Conservation (phyloP, 305 asterid species). For the Fraxinus sp. region DNA sequence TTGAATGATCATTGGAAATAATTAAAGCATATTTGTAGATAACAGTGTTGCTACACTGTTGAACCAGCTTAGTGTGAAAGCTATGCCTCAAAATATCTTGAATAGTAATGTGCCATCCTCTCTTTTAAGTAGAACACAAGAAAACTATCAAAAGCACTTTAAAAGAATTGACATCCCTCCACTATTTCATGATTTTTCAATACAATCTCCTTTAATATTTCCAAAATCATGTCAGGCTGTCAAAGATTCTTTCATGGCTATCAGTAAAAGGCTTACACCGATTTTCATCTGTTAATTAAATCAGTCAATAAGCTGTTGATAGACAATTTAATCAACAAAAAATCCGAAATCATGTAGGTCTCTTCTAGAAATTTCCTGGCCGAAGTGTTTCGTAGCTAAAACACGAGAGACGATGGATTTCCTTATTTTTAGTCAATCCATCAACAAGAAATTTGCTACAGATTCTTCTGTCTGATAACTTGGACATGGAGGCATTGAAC, state of each 20-base stretch:
- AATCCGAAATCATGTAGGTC: not conserved
- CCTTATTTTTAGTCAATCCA: not conserved
- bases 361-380: not conserved
- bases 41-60: too few species aligned
- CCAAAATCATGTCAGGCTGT: too few species aligned
- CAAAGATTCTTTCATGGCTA: not conserved
- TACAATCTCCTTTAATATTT: too few species aligned
- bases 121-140: too few species aligned
- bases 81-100: too few species aligned
- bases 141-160: too few species aligned
- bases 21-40: too few species aligned
- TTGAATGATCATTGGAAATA: too few species aligned
- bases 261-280: not conserved
- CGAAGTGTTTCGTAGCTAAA: not conserved
- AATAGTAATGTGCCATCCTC: too few species aligned
- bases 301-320: not conserved
- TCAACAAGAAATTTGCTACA: not conserved
- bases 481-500: not conserved
- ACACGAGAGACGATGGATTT: not conserved
- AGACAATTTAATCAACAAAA: not conserved
- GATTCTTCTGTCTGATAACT: not conserved
- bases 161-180: too few species aligned
- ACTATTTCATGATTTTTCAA: too few species aligned
- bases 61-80: too few species aligned
- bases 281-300: not conserved